Evolutionary conservation across 2,329 filamentous ascomycete genomes (phyloP), one percentile per base, ranked within the genome.

Genomic region (Monosporascus sp.): DNA sequence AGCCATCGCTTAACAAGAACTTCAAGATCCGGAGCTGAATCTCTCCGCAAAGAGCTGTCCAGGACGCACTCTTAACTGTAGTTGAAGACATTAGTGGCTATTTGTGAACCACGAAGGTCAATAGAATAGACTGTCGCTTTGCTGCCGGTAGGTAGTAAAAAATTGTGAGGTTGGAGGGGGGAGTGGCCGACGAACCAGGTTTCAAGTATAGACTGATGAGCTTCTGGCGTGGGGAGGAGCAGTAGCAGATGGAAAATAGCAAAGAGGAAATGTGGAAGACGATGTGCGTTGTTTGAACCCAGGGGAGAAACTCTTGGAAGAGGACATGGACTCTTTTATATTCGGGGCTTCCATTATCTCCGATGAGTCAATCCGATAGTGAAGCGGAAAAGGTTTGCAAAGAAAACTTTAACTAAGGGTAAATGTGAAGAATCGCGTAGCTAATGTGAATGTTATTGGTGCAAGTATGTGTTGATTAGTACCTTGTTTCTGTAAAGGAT

Each of bases 21-120:
- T 61, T 22, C 1, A 68, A 48, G 47, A 67, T 60, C 18, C 57
- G 46, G 48, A 59, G 51, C 38, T 57, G 60, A 48, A 65, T 61
- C 50, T 65, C 64, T 50, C 25, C 15, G 31, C 61, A 56, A 46
- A 66, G 36, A 31, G 27, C 9, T 14, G 9, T 9, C 27, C 54
- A 52, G 51, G 49, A 46, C 38, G 14, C 55, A 44, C 55, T 53
- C 49, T 47, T 41, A 37, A 47, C 34, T 56, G 51, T 49, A 47
- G 42, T 54, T 49, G 54, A 53, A 50, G 49, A 52, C 58, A 60
- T 49, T 37, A 31, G 27, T 31, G 27, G 5, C 27, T 31, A 9
- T 31, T 31, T 31, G 27, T 5, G 27, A 31, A 31, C 9, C 27
- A 31, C 27, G 27, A 11, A 31, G 27, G 27, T 11, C 27, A 31